Percentiles rank a stretch among this genome's conserved stretches.
Conservation (phyloP, 805 yeast genomes). For the Starmerella gropengiesseri region DNA sequence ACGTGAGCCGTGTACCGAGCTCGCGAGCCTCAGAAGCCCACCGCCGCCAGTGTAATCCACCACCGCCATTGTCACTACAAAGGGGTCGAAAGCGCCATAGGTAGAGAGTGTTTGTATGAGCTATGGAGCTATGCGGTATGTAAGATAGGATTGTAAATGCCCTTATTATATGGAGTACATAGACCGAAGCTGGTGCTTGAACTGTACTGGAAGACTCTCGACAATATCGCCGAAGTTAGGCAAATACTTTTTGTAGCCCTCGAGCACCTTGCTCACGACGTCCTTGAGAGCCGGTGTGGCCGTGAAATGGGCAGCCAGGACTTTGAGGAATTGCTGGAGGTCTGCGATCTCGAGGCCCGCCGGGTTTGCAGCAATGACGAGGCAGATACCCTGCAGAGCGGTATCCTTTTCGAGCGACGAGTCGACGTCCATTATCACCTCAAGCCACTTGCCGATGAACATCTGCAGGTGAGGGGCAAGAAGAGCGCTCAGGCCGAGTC, state of each 20-base stretch:
- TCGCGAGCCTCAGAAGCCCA: no score
- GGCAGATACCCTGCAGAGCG: slow-evolving; percentile 75
- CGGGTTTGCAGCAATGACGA: slow-evolving; percentile 55
- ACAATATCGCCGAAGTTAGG: slow-evolving; percentile 23
- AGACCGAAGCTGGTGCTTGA: slow-evolving; percentile 23
- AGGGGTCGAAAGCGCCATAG: no score
- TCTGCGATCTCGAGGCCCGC: slow-evolving; percentile 43
- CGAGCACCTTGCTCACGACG: slow-evolving; percentile 24
- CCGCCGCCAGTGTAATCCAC: no score
- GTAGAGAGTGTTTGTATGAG: neutral
- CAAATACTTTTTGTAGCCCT: slow-evolving; percentile 23
- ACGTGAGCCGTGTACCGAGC: no score
- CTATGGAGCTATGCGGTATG: neutral
- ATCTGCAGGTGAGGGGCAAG: slow-evolving; percentile 49
- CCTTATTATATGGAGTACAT: slow-evolving; percentile 8
- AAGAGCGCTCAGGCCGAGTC: slow-evolving; percentile 48
- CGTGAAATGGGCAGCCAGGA: slow-evolving; percentile 26
- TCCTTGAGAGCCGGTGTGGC: slow-evolving; percentile 27
- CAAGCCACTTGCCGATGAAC: slow-evolving; percentile 59
- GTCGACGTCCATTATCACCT: slow-evolving; percentile 46
- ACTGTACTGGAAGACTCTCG: slow-evolving; percentile 19
- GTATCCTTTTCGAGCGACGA: slow-evolving; percentile 84
- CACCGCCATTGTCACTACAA: no score
- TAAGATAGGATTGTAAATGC: neutral
- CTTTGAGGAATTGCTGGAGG: slow-evolving; percentile 20